Conservation (phyloP, 164 flowering plant genomes). For the Santalum album region DNA sequence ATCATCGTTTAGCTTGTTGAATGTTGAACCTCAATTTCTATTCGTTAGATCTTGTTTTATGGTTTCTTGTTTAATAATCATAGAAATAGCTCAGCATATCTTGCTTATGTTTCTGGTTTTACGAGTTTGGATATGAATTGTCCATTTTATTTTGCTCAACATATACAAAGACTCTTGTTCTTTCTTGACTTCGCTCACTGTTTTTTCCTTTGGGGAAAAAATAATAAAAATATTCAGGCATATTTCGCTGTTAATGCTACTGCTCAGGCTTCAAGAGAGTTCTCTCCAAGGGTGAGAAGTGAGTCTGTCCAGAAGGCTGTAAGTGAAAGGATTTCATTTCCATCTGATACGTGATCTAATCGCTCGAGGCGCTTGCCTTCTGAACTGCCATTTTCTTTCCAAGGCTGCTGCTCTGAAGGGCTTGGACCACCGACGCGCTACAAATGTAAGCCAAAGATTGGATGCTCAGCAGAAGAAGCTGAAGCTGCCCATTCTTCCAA, state of each 20-base stretch:
- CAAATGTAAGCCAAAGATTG: conserved; percentile 58
- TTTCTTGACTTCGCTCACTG: background rate
- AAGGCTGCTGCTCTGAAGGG: conserved; percentile 72
- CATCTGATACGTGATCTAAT: background rate
- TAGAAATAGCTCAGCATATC: too few species aligned
- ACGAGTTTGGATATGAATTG: too few species aligned
- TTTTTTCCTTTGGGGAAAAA: too few species aligned
- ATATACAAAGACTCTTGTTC: too few species aligned
- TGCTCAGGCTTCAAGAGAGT: conserved; percentile 62
- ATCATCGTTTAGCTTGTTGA: too few species aligned
- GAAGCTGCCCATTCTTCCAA: conserved; percentile 63
- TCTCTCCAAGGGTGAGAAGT: conserved; percentile 62
- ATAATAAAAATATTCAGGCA: conserved; percentile 36
- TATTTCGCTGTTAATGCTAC: conserved; percentile 62
- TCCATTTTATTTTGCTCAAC: too few species aligned
- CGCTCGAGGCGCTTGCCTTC: background rate
- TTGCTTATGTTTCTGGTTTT: too few species aligned
- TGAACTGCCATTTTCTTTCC: background rate
- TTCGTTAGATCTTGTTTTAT: too few species aligned
- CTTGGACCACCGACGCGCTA: conserved; percentile 69
- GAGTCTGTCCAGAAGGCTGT: conserved; percentile 73
- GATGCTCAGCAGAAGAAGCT: conserved; percentile 71
- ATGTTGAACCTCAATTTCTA: too few species aligned
- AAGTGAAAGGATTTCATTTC: conserved; percentile 18
- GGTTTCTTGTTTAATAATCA: too few species aligned